Percentiles rank a stretch among this genome's conserved stretches.
Conservation (phyloP, 768 basidiomycete genomes). For the Mycena vulgaris region DNA sequence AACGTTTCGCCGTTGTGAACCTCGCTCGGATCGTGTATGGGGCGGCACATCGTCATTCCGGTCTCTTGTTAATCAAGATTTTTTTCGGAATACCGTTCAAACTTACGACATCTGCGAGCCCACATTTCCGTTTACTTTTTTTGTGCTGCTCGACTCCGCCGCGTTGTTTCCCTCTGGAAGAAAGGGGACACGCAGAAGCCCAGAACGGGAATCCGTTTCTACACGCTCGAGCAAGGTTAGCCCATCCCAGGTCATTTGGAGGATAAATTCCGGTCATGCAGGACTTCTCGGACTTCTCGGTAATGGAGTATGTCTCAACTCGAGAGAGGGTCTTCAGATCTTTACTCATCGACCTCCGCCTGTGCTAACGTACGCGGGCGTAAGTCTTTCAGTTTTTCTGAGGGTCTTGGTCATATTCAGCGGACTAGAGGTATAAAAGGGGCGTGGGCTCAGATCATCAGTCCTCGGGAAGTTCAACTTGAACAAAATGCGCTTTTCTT, state of each 20-base stretch:
- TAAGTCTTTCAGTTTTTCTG: background rate
- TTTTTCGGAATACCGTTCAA: background rate
- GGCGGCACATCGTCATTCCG: background rate
- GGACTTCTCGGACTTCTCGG: constrained; percentile 14
- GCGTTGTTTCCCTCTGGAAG: background rate
- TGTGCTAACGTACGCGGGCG: constrained; percentile 1
- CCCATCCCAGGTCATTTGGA: background rate
- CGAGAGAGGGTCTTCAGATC: background rate
- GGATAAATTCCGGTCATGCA: background rate
- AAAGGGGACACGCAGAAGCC: background rate
- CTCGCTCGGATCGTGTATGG: background rate
- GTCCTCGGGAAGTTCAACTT: too few relatives aligned
- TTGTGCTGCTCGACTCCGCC: background rate
- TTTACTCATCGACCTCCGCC: background rate
- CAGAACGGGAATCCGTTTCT: background rate
- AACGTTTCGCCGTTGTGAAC: too few relatives aligned
- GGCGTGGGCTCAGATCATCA: too few relatives aligned
- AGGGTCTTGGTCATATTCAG: background rate
- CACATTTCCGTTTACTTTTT: background rate
- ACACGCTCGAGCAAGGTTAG: constrained; percentile 13
- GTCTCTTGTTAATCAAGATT: background rate
- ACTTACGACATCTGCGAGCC: background rate
- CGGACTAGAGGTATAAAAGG: background rate
- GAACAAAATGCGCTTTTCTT: too few relatives aligned
- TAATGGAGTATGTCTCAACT: background rate